phyloP scores from a whole-genome alignment of 495 filamentous ascomycete genomes.

The Penicillium ochrochloron region DNA sequence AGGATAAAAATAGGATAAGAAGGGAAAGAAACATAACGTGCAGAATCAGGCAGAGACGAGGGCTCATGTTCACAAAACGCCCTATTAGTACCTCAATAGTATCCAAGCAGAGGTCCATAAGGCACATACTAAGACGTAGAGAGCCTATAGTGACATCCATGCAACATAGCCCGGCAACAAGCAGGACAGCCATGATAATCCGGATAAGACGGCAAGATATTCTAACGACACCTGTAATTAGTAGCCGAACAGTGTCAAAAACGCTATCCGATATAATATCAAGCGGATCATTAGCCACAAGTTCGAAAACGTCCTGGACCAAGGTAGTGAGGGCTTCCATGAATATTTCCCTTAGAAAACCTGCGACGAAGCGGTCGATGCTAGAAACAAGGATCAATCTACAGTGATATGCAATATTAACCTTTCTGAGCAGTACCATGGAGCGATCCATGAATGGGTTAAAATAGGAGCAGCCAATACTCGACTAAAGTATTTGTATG shows the following conservation, averaged over 20 bases:
- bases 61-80: background rate
- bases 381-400: background rate
- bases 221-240: background rate
- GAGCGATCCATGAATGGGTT: background rate
- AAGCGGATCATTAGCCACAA: background rate
- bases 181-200: background rate
- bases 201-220: background rate
- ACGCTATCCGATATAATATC: background rate
- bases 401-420: background rate
- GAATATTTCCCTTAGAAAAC: background rate
- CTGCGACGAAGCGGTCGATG: background rate
- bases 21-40: background rate
- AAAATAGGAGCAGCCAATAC: background rate
- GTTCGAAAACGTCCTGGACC: background rate
- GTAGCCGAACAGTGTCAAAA: background rate
- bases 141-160: background rate
- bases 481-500: background rate
- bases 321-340: background rate
- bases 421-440: background rate
- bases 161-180: background rate
- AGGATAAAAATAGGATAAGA: background rate
- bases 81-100: background rate
- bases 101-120: background rate
- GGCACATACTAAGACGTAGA: background rate
- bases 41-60: background rate